These are phyloP conservation scores for Zanthoxylum bungeanum DNA, from an alignment of 345 rosid genomes.

Conservation along the genomic window DNA sequence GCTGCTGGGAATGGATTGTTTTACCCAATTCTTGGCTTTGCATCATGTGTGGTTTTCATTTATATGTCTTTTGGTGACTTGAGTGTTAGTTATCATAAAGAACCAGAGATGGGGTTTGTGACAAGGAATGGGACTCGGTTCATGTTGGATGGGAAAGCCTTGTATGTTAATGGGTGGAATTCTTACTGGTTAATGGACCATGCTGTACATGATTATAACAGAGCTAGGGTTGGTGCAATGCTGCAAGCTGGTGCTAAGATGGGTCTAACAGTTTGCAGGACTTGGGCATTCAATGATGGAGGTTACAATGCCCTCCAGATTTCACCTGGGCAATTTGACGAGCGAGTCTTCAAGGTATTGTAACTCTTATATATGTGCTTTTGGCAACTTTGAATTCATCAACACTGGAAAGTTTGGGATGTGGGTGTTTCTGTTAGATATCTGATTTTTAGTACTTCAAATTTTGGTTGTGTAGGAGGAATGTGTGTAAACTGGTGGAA, in stretches of 20 bases:
- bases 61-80: conserved; percentile 74
- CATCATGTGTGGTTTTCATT: conserved; percentile 67
- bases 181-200: conserved; percentile 96
- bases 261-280: conserved; percentile 95
- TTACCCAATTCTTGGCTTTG: conserved; percentile 74
- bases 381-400: background rate
- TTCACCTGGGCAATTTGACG: conserved; percentile 87
- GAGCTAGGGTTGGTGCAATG: conserved; percentile 60
- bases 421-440: background rate
- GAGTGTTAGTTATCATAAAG: conserved; percentile 30
- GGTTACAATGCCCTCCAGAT: conserved; percentile 88
- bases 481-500: background rate
- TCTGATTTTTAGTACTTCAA: background rate
- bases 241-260: conserved; percentile 77
- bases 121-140: conserved; percentile 71
- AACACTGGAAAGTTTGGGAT: background rate
- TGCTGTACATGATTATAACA: conserved; percentile 63
- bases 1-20: conserved; percentile 54
- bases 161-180: conserved; percentile 88
- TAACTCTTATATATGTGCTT: background rate
- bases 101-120: conserved; percentile 52
- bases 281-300: conserved; percentile 98
- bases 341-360: conserved; percentile 76
- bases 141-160: conserved; percentile 53
- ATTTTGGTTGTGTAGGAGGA: background rate